Evolutionary conservation across 2,329 filamentous ascomycete genomes (phyloP).

Genomic region (Fusarium abutilonis): DNA sequence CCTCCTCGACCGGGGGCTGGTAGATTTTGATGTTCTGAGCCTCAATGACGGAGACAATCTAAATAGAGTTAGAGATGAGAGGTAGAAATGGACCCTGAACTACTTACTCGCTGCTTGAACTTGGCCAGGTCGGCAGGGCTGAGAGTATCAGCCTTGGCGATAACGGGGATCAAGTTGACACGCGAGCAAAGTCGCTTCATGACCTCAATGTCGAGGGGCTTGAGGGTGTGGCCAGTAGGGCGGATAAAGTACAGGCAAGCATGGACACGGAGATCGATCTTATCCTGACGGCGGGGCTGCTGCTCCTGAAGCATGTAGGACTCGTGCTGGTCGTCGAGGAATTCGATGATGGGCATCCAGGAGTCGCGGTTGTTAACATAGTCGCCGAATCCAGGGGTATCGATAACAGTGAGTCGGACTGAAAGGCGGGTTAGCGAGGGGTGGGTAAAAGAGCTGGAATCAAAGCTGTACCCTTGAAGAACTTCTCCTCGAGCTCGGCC

Average conservation of each 20-base stretch:
- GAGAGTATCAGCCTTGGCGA: slow-evolving; percentile 98
- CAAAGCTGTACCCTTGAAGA: slow-evolving; percentile 92
- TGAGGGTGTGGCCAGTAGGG: slow-evolving; percentile 96
- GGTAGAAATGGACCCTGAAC: not conserved
- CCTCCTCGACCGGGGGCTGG: slow-evolving; percentile 96
- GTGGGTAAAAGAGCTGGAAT: slow-evolving; percentile 7
- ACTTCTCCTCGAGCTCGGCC: slow-evolving; percentile 99
- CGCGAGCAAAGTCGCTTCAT: slow-evolving; percentile 99
- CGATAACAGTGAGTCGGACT: slow-evolving; percentile 99
- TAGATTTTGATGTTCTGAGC: slow-evolving; percentile 99
- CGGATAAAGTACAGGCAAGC: slow-evolving; percentile 99
- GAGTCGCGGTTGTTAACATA: slow-evolving; percentile 99
- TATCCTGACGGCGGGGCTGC: slow-evolving; percentile 96
- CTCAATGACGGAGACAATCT: slow-evolving; percentile 96
- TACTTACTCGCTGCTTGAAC: slow-evolving; percentile 91
- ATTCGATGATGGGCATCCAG: slow-evolving; percentile 99
- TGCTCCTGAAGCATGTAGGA: slow-evolving; percentile 99
- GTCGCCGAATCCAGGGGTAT: slow-evolving; percentile 98
- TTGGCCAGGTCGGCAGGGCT: slow-evolving; percentile 89
- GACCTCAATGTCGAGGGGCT: slow-evolving; percentile 98
- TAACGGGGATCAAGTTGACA: slow-evolving; percentile 97
- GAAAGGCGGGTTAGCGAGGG: slow-evolving; percentile 38
- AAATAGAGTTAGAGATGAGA: slow-evolving; percentile 18
- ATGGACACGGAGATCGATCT: slow-evolving; percentile 99
- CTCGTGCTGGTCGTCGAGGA: slow-evolving; percentile 99